phyloP scores from a whole-genome alignment of 495 filamentous ascomycete genomes.

The Usnea hakonensis region DNA sequence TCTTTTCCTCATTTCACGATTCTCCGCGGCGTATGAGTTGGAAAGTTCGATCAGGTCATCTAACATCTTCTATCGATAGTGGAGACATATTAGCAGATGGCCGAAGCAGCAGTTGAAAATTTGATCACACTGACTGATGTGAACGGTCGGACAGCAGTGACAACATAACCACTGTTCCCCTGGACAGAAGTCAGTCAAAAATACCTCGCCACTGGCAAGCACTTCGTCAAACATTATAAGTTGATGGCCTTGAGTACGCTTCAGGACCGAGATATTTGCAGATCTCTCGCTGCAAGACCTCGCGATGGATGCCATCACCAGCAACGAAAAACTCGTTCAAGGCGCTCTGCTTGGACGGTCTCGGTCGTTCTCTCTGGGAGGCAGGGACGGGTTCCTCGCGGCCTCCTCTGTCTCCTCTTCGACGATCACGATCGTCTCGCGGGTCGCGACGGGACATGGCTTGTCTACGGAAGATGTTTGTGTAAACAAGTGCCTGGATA shows the following conservation, averaged over 20 bases:
- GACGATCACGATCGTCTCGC: conserved; percentile 14
- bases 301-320: conserved; percentile 81
- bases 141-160: conserved; percentile 26
- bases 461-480: neutral
- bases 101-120: neutral
- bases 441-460: conserved; percentile 2
- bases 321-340: conserved; percentile 77
- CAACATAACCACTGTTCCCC: conserved; percentile 22
- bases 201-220: neutral
- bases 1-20: conserved; percentile 12
- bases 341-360: neutral
- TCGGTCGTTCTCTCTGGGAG: conserved; percentile 4
- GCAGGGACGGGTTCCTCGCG: neutral
- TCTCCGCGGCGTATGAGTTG: conserved; percentile 20
- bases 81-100: conserved; percentile 1
- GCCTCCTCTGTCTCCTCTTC: conserved; percentile 7
- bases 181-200: conserved; percentile 14
- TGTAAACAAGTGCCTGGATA: too few species aligned
- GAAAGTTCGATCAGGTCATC: conserved; percentile 22
- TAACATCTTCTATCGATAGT: conserved; percentile 20
- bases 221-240: conserved; percentile 58
- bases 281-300: conserved; percentile 92
- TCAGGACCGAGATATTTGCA: conserved; percentile 90
- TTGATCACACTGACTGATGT: conserved; percentile 19
- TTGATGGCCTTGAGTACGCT: conserved; percentile 79